Evolutionary conservation across 2,329 filamentous ascomycete genomes (phyloP), one percentile per base, ranked within the genome.

Genomic region (Xylaria digitata): DNA sequence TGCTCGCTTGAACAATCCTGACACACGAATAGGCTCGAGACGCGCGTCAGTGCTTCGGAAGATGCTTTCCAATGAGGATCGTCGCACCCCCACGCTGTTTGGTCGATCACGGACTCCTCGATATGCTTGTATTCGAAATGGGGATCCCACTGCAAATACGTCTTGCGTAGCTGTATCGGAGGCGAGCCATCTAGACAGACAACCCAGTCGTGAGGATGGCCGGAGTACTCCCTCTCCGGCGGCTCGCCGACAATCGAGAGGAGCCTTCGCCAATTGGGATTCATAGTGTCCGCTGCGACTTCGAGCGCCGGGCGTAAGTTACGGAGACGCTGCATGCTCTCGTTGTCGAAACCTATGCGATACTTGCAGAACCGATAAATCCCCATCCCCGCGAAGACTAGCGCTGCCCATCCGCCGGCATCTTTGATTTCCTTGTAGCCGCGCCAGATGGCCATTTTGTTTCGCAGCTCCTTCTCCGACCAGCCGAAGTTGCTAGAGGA

Each of bases 341-440:
- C 83, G 5, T 81, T 79, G 48, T 82, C 80, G 71, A 87, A 87
- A 4, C 83, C 83, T 0, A 84, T 82, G 49, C 86, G 82, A 72
- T 88, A 88, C 72, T 88, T 88, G 82, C 85, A 88, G 74, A 87
- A 86, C 7, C 86, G 81, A 74, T 88, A 88, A 15, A 88, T 82
- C 1, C 86, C 86, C 77, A 85, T 84, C 40, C 86, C 85, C 4
- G 86, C 82, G 69, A 88, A 88, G 1, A 87, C 82, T 3, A 88
- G 79, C 11, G 84, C 80, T 1, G 81, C 82, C 85, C 85, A 88
- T 2, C 86, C 86, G 2, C 83, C 86, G 19, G 82, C 80, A 57
- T 86, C 82, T 75, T 86, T 85, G 70, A 88, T 87, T 72, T 87
- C 85, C 68, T 85, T 83, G 73, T 88, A 88, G 11, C 86, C 85